Percentiles rank a stretch among this genome's conserved stretches.
phyloP scores from a whole-genome alignment of 2,329 filamentous ascomycete species.

The Byssoonygena ceratinophila region DNA sequence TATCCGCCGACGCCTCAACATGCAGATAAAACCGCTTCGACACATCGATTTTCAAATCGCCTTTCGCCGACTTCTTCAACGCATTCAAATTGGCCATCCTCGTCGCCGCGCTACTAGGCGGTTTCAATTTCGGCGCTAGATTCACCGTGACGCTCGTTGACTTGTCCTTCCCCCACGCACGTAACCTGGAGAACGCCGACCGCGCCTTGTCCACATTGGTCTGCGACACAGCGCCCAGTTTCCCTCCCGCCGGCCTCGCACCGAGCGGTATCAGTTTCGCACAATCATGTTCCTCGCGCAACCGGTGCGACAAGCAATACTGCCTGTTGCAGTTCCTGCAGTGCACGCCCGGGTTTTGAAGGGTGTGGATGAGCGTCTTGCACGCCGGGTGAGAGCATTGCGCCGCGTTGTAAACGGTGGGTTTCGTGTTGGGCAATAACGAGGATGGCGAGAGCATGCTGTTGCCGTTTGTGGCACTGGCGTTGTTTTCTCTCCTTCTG shows the following conservation, averaged over 20 bases:
- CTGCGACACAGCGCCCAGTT: conserved; percentile 32
- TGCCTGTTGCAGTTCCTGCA: conserved; percentile 41
- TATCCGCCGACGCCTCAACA: conserved; percentile 82
- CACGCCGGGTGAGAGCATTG: conserved; percentile 42
- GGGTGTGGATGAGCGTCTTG: conserved; percentile 45
- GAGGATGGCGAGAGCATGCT: conserved; percentile 21
- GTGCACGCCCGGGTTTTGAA: conserved; percentile 41
- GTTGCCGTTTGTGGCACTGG: conserved; percentile 21
- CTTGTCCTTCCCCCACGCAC: conserved; percentile 69
- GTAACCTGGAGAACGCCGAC: conserved; percentile 65
- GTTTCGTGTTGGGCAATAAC: conserved; percentile 33
- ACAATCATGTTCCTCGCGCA: conserved; percentile 69
- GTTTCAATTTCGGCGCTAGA: conserved; percentile 54
- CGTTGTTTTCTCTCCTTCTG: conserved; percentile 29
- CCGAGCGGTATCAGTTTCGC: conserved; percentile 56
- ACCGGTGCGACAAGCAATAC: conserved; percentile 44
- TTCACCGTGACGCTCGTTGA: conserved; percentile 53
- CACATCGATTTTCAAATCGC: conserved; percentile 65
- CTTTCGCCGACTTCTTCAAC: conserved; percentile 80
- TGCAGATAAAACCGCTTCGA: conserved; percentile 86
- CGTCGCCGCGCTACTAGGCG: conserved; percentile 54
- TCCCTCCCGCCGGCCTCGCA: conserved; percentile 30
- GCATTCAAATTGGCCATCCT: conserved; percentile 60
- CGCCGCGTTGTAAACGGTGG: conserved; percentile 46
- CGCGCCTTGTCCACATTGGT: conserved; percentile 53